These are phyloP conservation scores for Kwoniella dendrophila DNA, from an alignment of 768 basidiomycete genomes.

Conservation along the genomic window DNA sequence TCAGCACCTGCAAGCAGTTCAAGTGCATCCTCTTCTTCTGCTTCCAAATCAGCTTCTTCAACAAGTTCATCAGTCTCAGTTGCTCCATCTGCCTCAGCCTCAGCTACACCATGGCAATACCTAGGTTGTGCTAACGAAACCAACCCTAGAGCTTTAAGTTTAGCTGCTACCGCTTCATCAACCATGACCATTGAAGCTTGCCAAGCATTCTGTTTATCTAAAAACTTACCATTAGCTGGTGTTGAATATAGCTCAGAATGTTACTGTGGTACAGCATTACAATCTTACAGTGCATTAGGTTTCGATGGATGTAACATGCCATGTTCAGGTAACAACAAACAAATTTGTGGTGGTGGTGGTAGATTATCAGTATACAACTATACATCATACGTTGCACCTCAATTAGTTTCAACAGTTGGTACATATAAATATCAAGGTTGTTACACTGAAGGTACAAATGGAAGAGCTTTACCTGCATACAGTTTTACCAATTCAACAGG, in stretches of 20 bases:
- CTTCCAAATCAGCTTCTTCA: slow-evolving; percentile 10
- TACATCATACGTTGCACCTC: slow-evolving; percentile 16
- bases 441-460: slow-evolving; percentile 11
- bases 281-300: slow-evolving; percentile 28
- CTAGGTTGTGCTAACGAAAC: slow-evolving; percentile 34
- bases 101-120: slow-evolving; percentile 16
- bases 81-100: slow-evolving; percentile 12
- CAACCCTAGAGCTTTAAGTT: slow-evolving; percentile 33
- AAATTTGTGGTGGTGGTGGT: slow-evolving; percentile 35
- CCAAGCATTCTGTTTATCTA: slow-evolving; percentile 26
- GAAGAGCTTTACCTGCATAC: slow-evolving; percentile 7
- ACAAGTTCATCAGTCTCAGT: not conserved
- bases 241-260: slow-evolving; percentile 29
- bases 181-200: slow-evolving; percentile 32
- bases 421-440: slow-evolving; percentile 20
- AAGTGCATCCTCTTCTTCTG: slow-evolving; percentile 3
- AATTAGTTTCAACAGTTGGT: slow-evolving; percentile 20
- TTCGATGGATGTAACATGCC: slow-evolving; percentile 25
- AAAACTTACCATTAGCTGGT: slow-evolving; percentile 28
- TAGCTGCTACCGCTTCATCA: slow-evolving; percentile 26
- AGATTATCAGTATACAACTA: slow-evolving; percentile 33
- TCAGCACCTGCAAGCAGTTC: slow-evolving; percentile 6
- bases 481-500: slow-evolving; percentile 9
- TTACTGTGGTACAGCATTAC: slow-evolving; percentile 40
- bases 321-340: slow-evolving; percentile 16